Conservation (phyloP, 129 eudicot genomes). For the Silybum marianum region DNA sequence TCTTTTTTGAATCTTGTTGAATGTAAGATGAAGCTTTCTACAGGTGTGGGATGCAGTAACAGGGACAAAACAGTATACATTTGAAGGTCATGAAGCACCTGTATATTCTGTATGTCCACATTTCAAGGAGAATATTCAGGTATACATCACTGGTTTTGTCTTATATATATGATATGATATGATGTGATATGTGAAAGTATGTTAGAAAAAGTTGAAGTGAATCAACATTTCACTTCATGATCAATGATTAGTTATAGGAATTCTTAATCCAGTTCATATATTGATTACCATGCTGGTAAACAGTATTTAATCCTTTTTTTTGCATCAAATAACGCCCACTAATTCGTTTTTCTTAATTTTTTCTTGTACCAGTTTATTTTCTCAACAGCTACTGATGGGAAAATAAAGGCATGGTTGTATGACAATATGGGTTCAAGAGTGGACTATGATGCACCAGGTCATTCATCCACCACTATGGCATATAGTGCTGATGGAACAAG, state of each 20-base stretch:
- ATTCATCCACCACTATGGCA: slow-evolving; percentile 71
- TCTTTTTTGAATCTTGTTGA: slow-evolving; percentile 6
- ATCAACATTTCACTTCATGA: not conserved
- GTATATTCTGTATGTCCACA: slow-evolving; percentile 92
- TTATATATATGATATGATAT: too few relatives aligned
- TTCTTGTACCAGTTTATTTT: slow-evolving; percentile 57
- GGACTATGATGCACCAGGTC: slow-evolving; percentile 83
- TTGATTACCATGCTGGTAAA: slow-evolving; percentile 7
- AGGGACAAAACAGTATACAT: slow-evolving; percentile 65
- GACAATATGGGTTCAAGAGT: slow-evolving; percentile 80
- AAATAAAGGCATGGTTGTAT: slow-evolving; percentile 79
- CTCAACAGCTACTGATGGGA: slow-evolving; percentile 80
- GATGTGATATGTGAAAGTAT: not conserved
- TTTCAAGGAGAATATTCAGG: slow-evolving; percentile 85
- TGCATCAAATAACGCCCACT: slow-evolving; percentile 10
- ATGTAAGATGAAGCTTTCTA: slow-evolving; percentile 11
- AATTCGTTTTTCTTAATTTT: not conserved
- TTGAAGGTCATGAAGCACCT: slow-evolving; percentile 94
- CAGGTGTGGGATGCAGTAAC: slow-evolving; percentile 95
- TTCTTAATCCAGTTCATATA: not conserved
- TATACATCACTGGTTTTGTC: slow-evolving; percentile 6
- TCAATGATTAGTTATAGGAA: not conserved
- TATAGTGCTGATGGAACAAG: slow-evolving; percentile 81
- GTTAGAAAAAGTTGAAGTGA: not conserved
- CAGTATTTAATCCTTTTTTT: not conserved